phyloP scores from a whole-genome alignment of 2,329 filamentous ascomycete genomes.

The Rutstroemia sp. region DNA sequence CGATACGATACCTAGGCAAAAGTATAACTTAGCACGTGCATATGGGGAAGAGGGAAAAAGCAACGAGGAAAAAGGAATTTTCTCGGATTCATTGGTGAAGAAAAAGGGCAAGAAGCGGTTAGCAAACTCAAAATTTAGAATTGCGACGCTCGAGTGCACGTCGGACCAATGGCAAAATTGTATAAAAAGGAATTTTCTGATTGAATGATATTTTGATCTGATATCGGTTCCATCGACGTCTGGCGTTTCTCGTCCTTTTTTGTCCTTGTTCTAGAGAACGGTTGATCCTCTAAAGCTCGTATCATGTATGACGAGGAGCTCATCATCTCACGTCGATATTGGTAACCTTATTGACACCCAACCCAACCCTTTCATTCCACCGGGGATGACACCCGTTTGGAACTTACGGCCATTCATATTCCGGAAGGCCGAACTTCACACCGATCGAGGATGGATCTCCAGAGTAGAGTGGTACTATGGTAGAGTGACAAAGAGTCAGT shows the following conservation, averaged over 20 bases:
- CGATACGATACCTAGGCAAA: too few relatives aligned
- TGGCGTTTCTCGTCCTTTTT: too few relatives aligned
- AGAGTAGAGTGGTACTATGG: neutral
- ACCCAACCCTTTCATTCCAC: neutral
- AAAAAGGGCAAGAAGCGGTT: neutral
- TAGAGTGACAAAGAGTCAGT: too few relatives aligned
- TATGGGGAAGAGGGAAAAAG: too few relatives aligned
- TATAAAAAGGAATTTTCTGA: neutral
- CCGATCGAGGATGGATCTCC: neutral
- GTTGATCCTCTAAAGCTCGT: neutral
- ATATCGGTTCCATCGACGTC: neutral
- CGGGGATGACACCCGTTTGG: neutral
- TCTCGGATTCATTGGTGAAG: too few relatives aligned
- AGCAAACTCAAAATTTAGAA: neutral
- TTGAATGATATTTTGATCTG: slow-evolving; percentile 2
- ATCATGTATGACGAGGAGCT: neutral
- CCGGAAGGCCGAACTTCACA: neutral
- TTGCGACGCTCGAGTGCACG: neutral
- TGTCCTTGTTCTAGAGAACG: too few relatives aligned
- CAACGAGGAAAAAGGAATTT: too few relatives aligned
- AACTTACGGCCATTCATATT: neutral
- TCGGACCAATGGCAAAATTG: neutral
- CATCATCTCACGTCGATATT: neutral
- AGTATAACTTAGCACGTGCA: too few relatives aligned
- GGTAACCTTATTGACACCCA: neutral